Evolutionary conservation across 179 eudicot genomes (phyloP).

Genomic region (Nepenthes alata): DNA sequence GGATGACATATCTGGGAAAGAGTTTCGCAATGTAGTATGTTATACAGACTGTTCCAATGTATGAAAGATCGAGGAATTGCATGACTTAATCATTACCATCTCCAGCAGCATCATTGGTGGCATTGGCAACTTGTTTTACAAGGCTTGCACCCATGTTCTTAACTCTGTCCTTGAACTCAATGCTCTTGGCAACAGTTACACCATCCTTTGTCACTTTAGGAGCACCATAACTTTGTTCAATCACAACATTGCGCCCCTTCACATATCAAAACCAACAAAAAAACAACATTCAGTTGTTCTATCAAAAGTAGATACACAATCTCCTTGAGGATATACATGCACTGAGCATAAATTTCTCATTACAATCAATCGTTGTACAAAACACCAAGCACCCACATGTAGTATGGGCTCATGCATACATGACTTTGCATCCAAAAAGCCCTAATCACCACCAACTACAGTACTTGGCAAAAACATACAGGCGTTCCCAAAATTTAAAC

Average conservation of each 20-base stretch:
- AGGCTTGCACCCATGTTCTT: slow-evolving; percentile 87
- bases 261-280: slow-evolving; percentile 2
- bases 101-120: slow-evolving; percentile 95
- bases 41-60: too few relatives aligned
- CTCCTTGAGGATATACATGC: background rate
- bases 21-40: too few relatives aligned
- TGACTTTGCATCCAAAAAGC: too few relatives aligned
- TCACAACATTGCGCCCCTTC: slow-evolving; percentile 78
- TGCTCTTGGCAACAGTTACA: slow-evolving; percentile 90
- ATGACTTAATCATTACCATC: slow-evolving; percentile 46
- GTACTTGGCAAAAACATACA: too few relatives aligned
- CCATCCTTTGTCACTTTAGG: slow-evolving; percentile 98
- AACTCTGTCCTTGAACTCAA: slow-evolving; percentile 74
- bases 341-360: background rate
- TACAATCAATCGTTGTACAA: too few relatives aligned
- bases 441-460: too few relatives aligned
- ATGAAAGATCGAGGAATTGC: background rate
- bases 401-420: too few relatives aligned
- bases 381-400: too few relatives aligned
- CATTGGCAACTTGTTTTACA: slow-evolving; percentile 94
- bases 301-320: background rate
- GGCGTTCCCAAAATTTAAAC: too few relatives aligned
- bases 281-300: background rate
- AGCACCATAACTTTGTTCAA: slow-evolving; percentile 85
- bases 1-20: too few relatives aligned